phyloP scores from a whole-genome alignment of 2,329 filamentous ascomycete species.

The Colletotrichum sp. region DNA sequence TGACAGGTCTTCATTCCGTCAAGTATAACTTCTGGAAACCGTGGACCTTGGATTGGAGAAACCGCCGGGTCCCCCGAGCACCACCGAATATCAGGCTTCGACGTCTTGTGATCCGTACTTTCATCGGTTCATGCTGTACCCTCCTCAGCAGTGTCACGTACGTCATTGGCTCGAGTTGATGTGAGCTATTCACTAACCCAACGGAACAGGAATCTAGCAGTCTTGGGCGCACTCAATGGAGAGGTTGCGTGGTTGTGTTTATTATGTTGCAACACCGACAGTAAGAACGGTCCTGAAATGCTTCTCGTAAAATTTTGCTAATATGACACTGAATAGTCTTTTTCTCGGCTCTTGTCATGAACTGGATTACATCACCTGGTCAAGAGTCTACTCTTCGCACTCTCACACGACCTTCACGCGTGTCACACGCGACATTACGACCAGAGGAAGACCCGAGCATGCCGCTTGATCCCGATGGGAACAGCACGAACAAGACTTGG shows the following conservation, averaged over 20 bases:
- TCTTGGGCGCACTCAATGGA: neutral
- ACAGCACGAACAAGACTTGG: neutral
- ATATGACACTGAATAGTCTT: neutral
- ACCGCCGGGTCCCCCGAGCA: neutral
- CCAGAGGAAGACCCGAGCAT: neutral
- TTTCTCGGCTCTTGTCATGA: slow-evolving; percentile 14
- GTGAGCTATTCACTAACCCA: neutral
- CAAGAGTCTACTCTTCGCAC: slow-evolving; percentile 9
- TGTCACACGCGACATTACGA: neutral
- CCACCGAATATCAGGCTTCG: slow-evolving; percentile 6
- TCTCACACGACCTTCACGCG: neutral
- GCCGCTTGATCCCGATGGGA: slow-evolving; percentile 4
- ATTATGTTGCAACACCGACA: slow-evolving; percentile 11
- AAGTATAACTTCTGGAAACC: slow-evolving; percentile 18
- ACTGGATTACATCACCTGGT: slow-evolving; percentile 8
- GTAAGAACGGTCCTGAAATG: neutral
- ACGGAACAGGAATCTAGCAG: neutral
- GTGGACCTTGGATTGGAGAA: slow-evolving; percentile 13
- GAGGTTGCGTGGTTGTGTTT: slow-evolving; percentile 13
- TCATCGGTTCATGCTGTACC: slow-evolving; percentile 11
- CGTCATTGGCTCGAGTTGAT: accelerated
- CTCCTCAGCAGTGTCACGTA: slow-evolving; percentile 11
- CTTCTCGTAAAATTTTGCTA: too few species aligned
- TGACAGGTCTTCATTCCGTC: neutral
- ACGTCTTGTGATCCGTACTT: slow-evolving; percentile 7